These are phyloP conservation scores for Ottelia alismoides DNA, from an alignment of 106 monocot genomes.

Conservation along the genomic window DNA sequence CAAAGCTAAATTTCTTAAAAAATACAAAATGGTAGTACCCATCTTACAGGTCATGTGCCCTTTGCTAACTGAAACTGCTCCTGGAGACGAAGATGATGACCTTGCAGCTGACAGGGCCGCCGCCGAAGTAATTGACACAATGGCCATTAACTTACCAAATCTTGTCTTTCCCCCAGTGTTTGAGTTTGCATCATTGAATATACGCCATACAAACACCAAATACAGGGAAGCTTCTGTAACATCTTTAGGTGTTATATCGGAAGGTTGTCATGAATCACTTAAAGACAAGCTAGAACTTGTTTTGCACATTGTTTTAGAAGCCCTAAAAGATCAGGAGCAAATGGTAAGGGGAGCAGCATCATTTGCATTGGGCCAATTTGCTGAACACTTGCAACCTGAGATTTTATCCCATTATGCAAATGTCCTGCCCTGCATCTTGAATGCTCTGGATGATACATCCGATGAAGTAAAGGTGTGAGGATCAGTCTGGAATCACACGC, in stretches of 20 bases:
- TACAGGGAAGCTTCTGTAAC: conserved; percentile 92
- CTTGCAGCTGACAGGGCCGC: conserved; percentile 90
- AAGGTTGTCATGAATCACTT: conserved; percentile 73
- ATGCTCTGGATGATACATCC: conserved; percentile 85
- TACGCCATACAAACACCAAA: conserved; percentile 52
- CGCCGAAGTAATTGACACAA: conserved; percentile 97
- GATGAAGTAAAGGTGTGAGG: conserved; percentile 93
- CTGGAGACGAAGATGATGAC: conserved; percentile 73
- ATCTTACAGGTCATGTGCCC: conserved; percentile 94
- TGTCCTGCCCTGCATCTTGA: conserved; percentile 82
- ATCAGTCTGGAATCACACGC: too few species aligned
- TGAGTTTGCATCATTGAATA: conserved; percentile 77
- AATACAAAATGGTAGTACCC: conserved; percentile 71
- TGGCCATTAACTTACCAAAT: conserved; percentile 90
- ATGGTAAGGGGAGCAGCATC: conserved; percentile 98
- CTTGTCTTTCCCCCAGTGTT: conserved; percentile 73
- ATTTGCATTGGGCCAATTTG: conserved; percentile 97
- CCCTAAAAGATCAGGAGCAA: conserved; percentile 88
- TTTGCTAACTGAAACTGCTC: conserved; percentile 70
- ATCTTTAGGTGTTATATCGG: conserved; percentile 83
- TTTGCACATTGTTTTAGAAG: conserved; percentile 76
- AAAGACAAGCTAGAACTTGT: conserved; percentile 60
- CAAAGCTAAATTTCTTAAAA: conserved; percentile 84
- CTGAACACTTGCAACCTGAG: conserved; percentile 91
- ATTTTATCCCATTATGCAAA: conserved; percentile 69